phyloP scores from a whole-genome alignment of 2,329 filamentous ascomycete genomes.

The Botrytis sinoallii region DNA sequence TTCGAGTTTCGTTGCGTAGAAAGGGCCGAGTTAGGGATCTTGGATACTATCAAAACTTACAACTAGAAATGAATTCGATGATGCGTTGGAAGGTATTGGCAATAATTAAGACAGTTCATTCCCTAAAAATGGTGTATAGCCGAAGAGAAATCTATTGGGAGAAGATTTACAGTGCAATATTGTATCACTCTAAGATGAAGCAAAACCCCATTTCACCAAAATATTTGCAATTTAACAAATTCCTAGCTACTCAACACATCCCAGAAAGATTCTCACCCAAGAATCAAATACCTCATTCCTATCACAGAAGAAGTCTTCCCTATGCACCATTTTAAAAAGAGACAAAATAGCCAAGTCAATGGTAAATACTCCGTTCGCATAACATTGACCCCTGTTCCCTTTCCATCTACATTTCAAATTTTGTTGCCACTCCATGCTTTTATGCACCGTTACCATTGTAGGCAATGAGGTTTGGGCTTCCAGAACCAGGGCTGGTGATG shows the following conservation, averaged over 20 bases:
- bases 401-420: neutral
- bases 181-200: neutral
- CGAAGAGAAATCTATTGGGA: neutral
- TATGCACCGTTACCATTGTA: constrained; percentile 50
- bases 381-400: neutral
- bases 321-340: neutral
- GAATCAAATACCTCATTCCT: neutral
- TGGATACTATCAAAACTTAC: neutral
- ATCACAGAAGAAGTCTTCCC: neutral
- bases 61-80: neutral
- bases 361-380: neutral
- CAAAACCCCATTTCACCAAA: neutral
- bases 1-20: neutral
- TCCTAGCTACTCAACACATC: neutral
- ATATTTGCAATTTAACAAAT: neutral
- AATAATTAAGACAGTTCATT: neutral
- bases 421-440: constrained; percentile 25
- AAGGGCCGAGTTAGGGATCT: rapidly evolving
- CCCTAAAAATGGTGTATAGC: neutral
- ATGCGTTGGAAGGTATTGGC: neutral
- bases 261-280: neutral
- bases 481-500: constrained; percentile 44
- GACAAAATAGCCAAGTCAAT: neutral
- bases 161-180: neutral
- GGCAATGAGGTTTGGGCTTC: constrained; percentile 49